Percentiles rank a stretch among this genome's conserved stretches.
These are phyloP conservation scores for Scedosporium dehoogii DNA, from an alignment of 2,329 filamentous ascomycete species.

Conservation along the genomic window DNA sequence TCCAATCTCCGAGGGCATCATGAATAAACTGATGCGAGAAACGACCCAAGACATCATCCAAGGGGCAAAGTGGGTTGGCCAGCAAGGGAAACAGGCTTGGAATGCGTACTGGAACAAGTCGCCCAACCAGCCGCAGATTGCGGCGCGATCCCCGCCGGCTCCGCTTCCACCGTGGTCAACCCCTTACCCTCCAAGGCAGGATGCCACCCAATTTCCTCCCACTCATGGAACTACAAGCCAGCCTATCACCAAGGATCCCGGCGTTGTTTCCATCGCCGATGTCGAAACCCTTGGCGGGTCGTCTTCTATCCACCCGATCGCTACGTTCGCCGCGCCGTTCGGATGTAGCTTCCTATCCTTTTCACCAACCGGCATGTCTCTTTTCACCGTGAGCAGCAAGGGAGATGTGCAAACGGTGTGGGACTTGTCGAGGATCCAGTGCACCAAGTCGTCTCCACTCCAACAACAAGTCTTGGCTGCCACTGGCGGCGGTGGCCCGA, in stretches of 20 bases:
- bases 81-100: conserved; percentile 68
- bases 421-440: conserved; percentile 61
- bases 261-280: conserved; percentile 67
- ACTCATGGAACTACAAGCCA: conserved; percentile 59
- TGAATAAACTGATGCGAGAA: conserved; percentile 69
- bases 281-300: conserved; percentile 47
- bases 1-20: conserved; percentile 60
- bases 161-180: conserved; percentile 38
- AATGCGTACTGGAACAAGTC: conserved; percentile 69
- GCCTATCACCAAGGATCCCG: conserved; percentile 52
- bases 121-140: conserved; percentile 30
- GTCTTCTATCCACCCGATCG: conserved; percentile 49
- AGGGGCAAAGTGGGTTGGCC: conserved; percentile 64
- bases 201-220: conserved; percentile 55
- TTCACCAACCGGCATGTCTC: conserved; percentile 59
- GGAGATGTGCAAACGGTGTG: conserved; percentile 77
- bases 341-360: conserved; percentile 78
- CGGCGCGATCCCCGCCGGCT: conserved; percentile 30
- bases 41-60: conserved; percentile 70
- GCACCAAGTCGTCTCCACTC: conserved; percentile 50
- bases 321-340: conserved; percentile 60
- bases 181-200: conserved; percentile 33
- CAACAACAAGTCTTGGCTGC: conserved; percentile 31
- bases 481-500: conserved; percentile 32
- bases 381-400: conserved; percentile 73